A percentile compares a stretch with the other conserved stretches of the same genome.
Conservation (phyloP, 306 rosid species). For the Cucurbita argyrosperma region DNA sequence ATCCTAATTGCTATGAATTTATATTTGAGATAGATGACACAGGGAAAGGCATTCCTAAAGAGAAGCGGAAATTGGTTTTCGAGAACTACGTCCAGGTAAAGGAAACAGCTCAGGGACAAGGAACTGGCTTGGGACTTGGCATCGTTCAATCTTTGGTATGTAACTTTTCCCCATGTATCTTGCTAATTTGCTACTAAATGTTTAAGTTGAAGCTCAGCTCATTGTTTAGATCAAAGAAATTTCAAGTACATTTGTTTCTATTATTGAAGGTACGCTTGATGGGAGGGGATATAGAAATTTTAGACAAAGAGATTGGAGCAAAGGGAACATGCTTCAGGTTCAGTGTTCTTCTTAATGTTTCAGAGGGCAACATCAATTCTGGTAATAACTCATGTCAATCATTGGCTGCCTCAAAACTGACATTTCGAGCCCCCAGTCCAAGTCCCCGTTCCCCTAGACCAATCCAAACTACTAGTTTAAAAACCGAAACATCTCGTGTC, state of each 20-base stretch:
- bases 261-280: slow-evolving; percentile 51
- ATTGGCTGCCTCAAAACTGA: not conserved
- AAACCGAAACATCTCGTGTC: slow-evolving; percentile 28
- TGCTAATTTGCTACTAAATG: not conserved
- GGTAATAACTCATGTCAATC: slow-evolving; percentile 8
- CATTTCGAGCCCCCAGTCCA: slow-evolving; percentile 11
- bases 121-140: slow-evolving; percentile 93
- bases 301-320: slow-evolving; percentile 54
- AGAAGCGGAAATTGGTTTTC: slow-evolving; percentile 39
- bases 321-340: slow-evolving; percentile 65
- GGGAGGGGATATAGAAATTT: slow-evolving; percentile 61
- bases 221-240: not conserved
- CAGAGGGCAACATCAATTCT: slow-evolving; percentile 20
- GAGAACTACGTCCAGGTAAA: slow-evolving; percentile 71
- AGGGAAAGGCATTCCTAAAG: slow-evolving; percentile 84
- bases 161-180: not conserved
- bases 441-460: slow-evolving; percentile 20
- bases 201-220: not conserved
- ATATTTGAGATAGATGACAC: slow-evolving; percentile 74
- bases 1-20: slow-evolving; percentile 36
- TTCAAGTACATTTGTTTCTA: not conserved
- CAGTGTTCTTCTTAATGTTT: slow-evolving; percentile 26
- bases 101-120: slow-evolving; percentile 38
- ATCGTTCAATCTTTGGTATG: slow-evolving; percentile 73
- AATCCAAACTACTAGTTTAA: slow-evolving; percentile 18